Conservation (phyloP, 345 rosid species). For the Ceriops zippeliana region DNA sequence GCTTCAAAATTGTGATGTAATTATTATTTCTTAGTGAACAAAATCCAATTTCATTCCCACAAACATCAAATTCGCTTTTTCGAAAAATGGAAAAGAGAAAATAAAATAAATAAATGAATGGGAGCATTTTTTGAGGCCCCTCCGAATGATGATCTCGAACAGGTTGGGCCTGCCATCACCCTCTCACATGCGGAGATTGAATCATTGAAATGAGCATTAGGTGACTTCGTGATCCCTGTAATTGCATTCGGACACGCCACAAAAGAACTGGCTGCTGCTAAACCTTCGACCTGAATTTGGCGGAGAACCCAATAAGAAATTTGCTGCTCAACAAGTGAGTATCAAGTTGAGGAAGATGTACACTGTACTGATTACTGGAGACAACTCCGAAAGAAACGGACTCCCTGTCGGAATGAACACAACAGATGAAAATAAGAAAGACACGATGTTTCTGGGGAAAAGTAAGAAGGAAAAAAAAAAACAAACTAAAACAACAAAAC, state of each 20-base stretch:
- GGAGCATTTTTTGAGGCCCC: too few relatives aligned
- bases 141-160: too few relatives aligned
- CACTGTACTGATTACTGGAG: slow-evolving; percentile 37
- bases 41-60: too few relatives aligned
- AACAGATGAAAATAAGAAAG: background rate
- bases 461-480: background rate
- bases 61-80: too few relatives aligned
- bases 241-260: background rate
- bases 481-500: background rate
- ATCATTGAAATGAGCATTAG: too few relatives aligned
- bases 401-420: slow-evolving; percentile 47
- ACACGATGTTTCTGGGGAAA: background rate
- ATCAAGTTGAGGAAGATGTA: background rate
- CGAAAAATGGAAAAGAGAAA: too few relatives aligned
- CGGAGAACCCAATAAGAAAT: background rate
- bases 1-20: too few relatives aligned
- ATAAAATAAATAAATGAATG: too few relatives aligned
- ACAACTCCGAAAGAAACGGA: slow-evolving; percentile 82
- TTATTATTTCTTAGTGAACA: too few relatives aligned
- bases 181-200: too few relatives aligned
- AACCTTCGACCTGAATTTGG: background rate
- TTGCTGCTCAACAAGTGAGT: background rate
- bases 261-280: background rate
- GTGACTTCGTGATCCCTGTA: too few relatives aligned
- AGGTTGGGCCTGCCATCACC: too few relatives aligned